Conservation (phyloP, 2,329 filamentous ascomycete genomes). For the Herpotrichia juniperi region DNA sequence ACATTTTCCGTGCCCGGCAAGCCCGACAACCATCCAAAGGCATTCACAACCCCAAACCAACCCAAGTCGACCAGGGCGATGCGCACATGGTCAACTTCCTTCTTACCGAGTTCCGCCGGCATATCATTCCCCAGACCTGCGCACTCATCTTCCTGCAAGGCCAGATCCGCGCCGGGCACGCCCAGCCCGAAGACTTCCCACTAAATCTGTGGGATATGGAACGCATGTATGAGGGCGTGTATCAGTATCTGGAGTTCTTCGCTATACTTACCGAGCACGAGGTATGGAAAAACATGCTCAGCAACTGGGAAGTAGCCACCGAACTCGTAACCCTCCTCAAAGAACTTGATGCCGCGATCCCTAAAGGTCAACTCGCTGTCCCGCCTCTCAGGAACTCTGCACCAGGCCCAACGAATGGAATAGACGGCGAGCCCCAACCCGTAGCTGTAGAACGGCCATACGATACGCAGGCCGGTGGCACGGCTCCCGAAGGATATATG, state of each 20-base stretch:
- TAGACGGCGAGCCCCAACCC: conserved; percentile 32
- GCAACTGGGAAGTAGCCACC: conserved; percentile 90
- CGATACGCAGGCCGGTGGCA: conserved; percentile 52
- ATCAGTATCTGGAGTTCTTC: conserved; percentile 93
- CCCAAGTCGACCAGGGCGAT: conserved; percentile 63
- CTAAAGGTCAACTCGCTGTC: conserved; percentile 65
- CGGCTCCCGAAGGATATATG: conserved; percentile 52
- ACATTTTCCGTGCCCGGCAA: conserved; percentile 75
- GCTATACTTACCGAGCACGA: conserved; percentile 86
- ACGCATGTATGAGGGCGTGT: conserved; percentile 90
- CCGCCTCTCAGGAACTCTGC: conserved; percentile 58
- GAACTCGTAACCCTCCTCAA: conserved; percentile 87
- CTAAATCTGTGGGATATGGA: conserved; percentile 98
- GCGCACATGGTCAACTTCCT: conserved; percentile 82
- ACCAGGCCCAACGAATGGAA: conserved; percentile 22
- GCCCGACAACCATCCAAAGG: conserved; percentile 40
- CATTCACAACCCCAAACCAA: conserved; percentile 53
- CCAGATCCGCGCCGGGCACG: conserved; percentile 78
- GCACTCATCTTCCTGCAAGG: conserved; percentile 94
- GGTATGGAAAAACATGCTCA: conserved; percentile 81
- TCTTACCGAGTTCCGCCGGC: conserved; percentile 88
- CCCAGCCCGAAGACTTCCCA: conserved; percentile 85
- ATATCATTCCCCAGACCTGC: conserved; percentile 91
- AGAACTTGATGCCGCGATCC: conserved; percentile 85
- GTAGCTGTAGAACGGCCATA: conserved; percentile 70